A percentile compares a stretch with the other conserved stretches of the same genome.
Evolutionary conservation across 1,139 yeast species (phyloP).

Genomic region (Saccharomyces hybrid): DNA sequence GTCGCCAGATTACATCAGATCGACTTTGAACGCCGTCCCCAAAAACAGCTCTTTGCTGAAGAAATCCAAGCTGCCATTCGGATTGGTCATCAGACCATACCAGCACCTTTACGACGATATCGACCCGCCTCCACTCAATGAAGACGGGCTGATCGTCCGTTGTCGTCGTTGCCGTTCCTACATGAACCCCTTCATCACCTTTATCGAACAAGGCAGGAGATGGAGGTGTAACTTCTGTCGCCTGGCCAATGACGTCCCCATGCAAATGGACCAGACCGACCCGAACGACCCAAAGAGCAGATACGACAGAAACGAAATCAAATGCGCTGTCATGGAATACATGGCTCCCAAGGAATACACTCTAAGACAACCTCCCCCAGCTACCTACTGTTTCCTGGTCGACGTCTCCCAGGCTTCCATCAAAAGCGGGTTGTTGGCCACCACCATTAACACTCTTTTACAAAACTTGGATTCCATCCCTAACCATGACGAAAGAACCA

Average conservation of each 20-base stretch:
- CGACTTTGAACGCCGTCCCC: constrained; percentile 87
- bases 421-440: constrained; percentile 74
- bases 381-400: constrained; percentile 76
- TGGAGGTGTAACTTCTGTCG: constrained; percentile 97
- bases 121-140: constrained; percentile 65
- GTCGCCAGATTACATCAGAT: constrained; percentile 67
- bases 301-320: constrained; percentile 72
- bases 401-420: constrained; percentile 83
- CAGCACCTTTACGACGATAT: constrained; percentile 64
- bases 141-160: constrained; percentile 75
- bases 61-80: constrained; percentile 87
- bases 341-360: constrained; percentile 92
- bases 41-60: constrained; percentile 62
- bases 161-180: constrained; percentile 97
- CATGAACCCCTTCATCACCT: constrained; percentile 81
- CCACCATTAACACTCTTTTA: constrained; percentile 78
- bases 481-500: constrained; percentile 73
- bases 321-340: constrained; percentile 83
- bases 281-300: constrained; percentile 53
- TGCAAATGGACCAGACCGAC: constrained; percentile 66
- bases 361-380: constrained; percentile 93
- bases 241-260: constrained; percentile 83
- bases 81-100: constrained; percentile 85
- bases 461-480: constrained; percentile 88
- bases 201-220: constrained; percentile 72